phyloP scores from a whole-genome alignment of 2,329 filamentous ascomycete genomes.

The Acrocalymma vagum region DNA sequence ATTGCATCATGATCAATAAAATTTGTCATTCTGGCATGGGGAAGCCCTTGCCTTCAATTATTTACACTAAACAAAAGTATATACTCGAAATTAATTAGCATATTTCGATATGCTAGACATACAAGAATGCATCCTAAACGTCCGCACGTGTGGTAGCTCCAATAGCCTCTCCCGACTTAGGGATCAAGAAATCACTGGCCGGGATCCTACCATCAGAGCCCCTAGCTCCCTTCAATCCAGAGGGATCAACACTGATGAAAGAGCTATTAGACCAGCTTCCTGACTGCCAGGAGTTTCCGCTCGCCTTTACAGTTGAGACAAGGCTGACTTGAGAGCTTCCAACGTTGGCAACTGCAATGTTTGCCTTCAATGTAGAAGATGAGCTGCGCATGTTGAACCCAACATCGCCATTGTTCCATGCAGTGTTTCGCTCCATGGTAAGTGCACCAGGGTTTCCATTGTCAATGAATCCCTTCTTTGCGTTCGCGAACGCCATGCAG shows the following conservation, averaged over 20 bases:
- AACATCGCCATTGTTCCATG: slow-evolving; percentile 55
- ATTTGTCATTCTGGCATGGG: too few relatives aligned
- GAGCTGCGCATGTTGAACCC: slow-evolving; percentile 51
- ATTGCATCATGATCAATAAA: too few relatives aligned
- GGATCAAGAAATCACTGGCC: slow-evolving; percentile 54
- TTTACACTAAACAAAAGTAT: too few relatives aligned
- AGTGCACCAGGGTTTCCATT: slow-evolving; percentile 55
- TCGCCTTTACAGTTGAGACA: slow-evolving; percentile 23
- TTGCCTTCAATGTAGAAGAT: slow-evolving; percentile 46
- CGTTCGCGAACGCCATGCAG: slow-evolving; percentile 56
- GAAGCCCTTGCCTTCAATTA: too few relatives aligned
- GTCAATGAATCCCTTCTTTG: slow-evolving; percentile 57
- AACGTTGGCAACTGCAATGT: slow-evolving; percentile 50
- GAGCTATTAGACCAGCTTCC: slow-evolving; percentile 48
- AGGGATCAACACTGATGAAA: slow-evolving; percentile 49
- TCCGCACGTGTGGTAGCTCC: slow-evolving; percentile 47
- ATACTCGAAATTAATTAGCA: too few relatives aligned
- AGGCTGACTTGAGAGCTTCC: slow-evolving; percentile 22
- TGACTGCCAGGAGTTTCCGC: slow-evolving; percentile 56
- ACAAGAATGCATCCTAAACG: too few relatives aligned
- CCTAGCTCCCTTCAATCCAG: slow-evolving; percentile 47
- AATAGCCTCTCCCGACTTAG: slow-evolving; percentile 46
- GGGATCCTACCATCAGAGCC: slow-evolving; percentile 49
- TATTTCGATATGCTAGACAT: too few relatives aligned
- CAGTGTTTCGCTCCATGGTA: slow-evolving; percentile 53